These are phyloP conservation scores for Hypoxylon lenormandii DNA, from an alignment of 495 filamentous ascomycete species.

Conservation along the genomic window DNA sequence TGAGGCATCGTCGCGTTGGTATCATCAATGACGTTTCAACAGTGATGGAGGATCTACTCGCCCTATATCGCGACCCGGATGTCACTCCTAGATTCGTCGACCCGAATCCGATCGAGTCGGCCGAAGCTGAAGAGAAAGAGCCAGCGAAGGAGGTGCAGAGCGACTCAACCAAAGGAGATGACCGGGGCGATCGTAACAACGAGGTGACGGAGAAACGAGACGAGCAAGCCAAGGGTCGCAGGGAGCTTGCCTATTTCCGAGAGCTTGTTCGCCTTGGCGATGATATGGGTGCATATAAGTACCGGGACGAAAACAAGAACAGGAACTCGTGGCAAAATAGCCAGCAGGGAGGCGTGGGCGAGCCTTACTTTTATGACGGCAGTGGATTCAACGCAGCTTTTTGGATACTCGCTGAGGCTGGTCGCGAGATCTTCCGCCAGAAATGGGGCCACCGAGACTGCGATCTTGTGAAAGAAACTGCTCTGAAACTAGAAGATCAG, in stretches of 20 bases:
- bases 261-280: constrained; percentile 51
- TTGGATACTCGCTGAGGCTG: constrained; percentile 50
- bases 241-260: constrained; percentile 50
- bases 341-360: constrained; percentile 65
- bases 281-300: constrained; percentile 58
- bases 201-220: constrained; percentile 18
- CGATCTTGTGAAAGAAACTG: constrained; percentile 43
- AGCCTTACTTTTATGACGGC: constrained; percentile 66
- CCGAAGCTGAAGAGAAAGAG: constrained; percentile 9
- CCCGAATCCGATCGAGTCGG: constrained; percentile 48
- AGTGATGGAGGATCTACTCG: constrained; percentile 55
- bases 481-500: constrained; percentile 47
- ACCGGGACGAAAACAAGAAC: constrained; percentile 51
- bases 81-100: constrained; percentile 48
- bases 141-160: constrained; percentile 3
- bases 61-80: constrained; percentile 54
- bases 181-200: constrained; percentile 10
- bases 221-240: constrained; percentile 1
- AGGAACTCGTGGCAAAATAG: constrained; percentile 66
- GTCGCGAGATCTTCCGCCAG: constrained; percentile 49
- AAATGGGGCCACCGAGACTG: constrained; percentile 51
- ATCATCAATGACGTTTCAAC: constrained; percentile 62
- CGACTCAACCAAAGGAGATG: background rate
- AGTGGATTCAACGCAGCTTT: constrained; percentile 58
- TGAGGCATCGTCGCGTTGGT: constrained; percentile 55